phyloP scores from a whole-genome alignment of 345 rosid species.

The Sisymbrium altissimum region DNA sequence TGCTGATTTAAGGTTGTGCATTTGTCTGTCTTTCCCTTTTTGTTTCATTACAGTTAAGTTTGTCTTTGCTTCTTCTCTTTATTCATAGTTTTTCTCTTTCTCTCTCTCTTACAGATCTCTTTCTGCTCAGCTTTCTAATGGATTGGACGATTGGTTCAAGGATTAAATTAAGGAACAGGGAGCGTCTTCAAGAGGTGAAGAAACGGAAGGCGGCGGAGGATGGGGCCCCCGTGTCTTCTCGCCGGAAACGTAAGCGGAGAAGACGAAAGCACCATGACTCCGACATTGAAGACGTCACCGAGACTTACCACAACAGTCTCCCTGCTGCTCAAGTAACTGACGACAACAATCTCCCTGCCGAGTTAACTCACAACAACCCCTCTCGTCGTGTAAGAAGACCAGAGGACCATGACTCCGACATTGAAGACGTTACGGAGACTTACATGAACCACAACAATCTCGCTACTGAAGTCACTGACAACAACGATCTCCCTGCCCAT shows the following conservation, averaged over 20 bases:
- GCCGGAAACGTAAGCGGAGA: background rate
- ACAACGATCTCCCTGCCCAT: background rate
- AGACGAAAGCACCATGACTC: background rate
- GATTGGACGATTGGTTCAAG: background rate
- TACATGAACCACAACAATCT: background rate
- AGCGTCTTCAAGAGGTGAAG: background rate
- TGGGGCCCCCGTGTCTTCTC: background rate
- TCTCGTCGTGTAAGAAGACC: background rate
- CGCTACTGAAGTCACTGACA: background rate
- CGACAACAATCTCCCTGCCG: no score
- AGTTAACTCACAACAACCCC: background rate
- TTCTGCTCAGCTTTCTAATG: background rate
- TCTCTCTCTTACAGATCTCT: background rate
- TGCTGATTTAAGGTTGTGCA: no score
- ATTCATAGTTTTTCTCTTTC: background rate
- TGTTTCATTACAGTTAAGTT: background rate
- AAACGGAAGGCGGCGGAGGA: background rate
- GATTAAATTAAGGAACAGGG: background rate
- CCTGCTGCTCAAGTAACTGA: background rate
- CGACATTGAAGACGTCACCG: background rate
- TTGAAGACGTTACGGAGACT: background rate
- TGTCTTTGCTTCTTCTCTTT: background rate
- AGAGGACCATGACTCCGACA: background rate
- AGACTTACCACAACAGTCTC: background rate
- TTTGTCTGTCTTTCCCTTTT: background rate